These are phyloP conservation scores for Diaporthe humulicola DNA, from an alignment of 2,329 filamentous ascomycete genomes.

Conservation along the genomic window DNA sequence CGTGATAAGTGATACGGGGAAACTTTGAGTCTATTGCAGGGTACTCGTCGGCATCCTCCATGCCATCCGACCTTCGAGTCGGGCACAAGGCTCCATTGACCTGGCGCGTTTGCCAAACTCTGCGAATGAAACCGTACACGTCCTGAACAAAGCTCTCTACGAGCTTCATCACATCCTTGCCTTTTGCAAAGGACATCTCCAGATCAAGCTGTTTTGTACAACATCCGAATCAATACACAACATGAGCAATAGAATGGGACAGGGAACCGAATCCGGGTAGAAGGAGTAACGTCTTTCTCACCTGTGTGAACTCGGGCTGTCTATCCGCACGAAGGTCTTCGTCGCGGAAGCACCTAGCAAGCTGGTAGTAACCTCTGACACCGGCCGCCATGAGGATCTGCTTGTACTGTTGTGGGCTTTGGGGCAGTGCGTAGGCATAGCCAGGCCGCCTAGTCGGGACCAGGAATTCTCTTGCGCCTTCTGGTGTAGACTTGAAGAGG, in stretches of 20 bases:
- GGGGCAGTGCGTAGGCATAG: conserved; percentile 89
- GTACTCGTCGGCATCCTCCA: conserved; percentile 37
- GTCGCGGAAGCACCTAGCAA: conserved; percentile 94
- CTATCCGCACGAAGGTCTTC: conserved; percentile 93
- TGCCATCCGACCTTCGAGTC: neutral
- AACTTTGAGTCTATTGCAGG: conserved; percentile 56
- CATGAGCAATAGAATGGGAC: neutral
- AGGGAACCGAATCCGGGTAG: neutral
- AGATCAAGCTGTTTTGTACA: conserved; percentile 77
- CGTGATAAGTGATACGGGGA: conserved; percentile 75
- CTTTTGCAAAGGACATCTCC: conserved; percentile 89
- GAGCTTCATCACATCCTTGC: conserved; percentile 75
- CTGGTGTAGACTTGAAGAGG: conserved; percentile 96
- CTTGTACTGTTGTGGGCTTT: conserved; percentile 98
- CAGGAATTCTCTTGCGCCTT: conserved; percentile 94
- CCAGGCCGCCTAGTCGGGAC: conserved; percentile 86
- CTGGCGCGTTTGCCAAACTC: conserved; percentile 51
- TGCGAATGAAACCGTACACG: conserved; percentile 66
- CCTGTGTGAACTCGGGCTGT: conserved; percentile 97
- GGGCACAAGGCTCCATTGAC: conserved; percentile 49
- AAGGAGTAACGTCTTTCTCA: conserved; percentile 48
- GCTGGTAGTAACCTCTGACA: conserved; percentile 86
- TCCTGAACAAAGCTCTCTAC: conserved; percentile 65
- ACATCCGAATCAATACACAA: neutral
- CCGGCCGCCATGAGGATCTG: conserved; percentile 96